Percentiles rank a stretch among this genome's conserved stretches.
phyloP scores from a whole-genome alignment of 2,329 filamentous ascomycete species.

The Myriosclerotinia curreyana region DNA sequence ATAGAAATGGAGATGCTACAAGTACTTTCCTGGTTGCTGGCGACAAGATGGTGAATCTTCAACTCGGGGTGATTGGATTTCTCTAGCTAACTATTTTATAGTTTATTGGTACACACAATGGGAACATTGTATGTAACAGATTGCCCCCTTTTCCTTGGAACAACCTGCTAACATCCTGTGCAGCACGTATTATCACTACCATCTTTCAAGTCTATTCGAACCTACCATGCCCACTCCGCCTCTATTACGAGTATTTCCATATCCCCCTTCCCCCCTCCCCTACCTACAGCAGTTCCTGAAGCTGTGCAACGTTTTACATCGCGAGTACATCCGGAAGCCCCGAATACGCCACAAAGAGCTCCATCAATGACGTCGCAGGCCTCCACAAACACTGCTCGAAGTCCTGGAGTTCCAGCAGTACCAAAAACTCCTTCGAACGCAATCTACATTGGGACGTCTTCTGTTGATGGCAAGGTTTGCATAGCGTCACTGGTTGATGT shows the following conservation, averaged over 20 bases:
- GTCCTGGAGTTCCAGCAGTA: conserved; percentile 52
- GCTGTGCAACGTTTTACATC: conserved; percentile 39
- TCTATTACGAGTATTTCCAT: conserved; percentile 88
- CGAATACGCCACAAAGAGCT: conserved; percentile 34
- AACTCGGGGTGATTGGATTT: neutral
- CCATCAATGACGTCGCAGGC: conserved; percentile 47
- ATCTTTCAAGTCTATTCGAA: conserved; percentile 73
- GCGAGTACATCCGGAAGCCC: conserved; percentile 30
- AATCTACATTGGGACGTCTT: conserved; percentile 90
- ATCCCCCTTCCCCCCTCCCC: conserved; percentile 74
- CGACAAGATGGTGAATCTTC: conserved; percentile 81
- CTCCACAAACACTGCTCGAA: conserved; percentile 52
- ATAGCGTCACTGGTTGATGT: conserved; percentile 81
- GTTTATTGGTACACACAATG: conserved; percentile 93
- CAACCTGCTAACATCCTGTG: conserved; percentile 34
- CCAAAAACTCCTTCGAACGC: conserved; percentile 80
- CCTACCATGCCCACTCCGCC: conserved; percentile 89
- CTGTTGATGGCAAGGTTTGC: conserved; percentile 93
- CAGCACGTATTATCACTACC: conserved; percentile 86
- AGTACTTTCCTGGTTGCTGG: conserved; percentile 86
- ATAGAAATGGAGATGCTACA: conserved; percentile 92
- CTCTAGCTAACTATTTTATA: conserved; percentile 45
- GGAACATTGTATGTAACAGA: conserved; percentile 72
- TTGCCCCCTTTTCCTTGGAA: conserved; percentile 26
- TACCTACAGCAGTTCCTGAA: conserved; percentile 42